A percentile compares a stretch with the other conserved stretches of the same genome.
phyloP scores from a whole-genome alignment of 257 asterid species.

The Jaltomata sinuosa region DNA sequence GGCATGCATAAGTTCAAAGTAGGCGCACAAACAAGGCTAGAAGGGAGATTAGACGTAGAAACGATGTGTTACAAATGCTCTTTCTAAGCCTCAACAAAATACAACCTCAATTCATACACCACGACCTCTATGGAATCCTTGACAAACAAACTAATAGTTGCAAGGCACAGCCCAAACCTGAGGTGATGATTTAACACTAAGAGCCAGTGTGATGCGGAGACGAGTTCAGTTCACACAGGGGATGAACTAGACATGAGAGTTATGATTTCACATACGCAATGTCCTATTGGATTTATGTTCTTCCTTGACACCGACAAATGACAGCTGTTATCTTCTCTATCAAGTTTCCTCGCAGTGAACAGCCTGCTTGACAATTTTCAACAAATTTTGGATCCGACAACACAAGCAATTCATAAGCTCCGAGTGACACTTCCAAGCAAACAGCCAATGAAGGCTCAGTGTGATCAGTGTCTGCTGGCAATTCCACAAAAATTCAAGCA shows the following conservation, averaged over 20 bases:
- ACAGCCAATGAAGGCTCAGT: neutral
- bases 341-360: neutral
- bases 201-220: neutral
- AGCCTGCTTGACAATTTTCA: neutral
- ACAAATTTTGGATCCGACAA: neutral
- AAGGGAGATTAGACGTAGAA: neutral
- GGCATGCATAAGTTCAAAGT: neutral
- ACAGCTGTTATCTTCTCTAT: neutral
- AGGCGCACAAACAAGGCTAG: neutral
- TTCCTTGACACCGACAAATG: neutral
- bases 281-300: neutral
- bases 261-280: neutral
- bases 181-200: neutral
- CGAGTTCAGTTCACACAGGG: neutral
- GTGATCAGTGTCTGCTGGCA: neutral
- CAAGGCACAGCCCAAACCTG: neutral
- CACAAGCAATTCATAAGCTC: constrained; percentile 9
- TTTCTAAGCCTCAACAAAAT: neutral
- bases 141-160: neutral
- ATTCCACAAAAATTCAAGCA: neutral
- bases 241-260: neutral
- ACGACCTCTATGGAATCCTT: neutral
- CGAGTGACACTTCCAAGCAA: neutral
- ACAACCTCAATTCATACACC: neutral
- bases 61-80: neutral